Evolutionary conservation across 2,329 filamentous ascomycete species (phyloP), one percentile per base, ranked within the genome.

Genomic region (Oidium heveae): DNA sequence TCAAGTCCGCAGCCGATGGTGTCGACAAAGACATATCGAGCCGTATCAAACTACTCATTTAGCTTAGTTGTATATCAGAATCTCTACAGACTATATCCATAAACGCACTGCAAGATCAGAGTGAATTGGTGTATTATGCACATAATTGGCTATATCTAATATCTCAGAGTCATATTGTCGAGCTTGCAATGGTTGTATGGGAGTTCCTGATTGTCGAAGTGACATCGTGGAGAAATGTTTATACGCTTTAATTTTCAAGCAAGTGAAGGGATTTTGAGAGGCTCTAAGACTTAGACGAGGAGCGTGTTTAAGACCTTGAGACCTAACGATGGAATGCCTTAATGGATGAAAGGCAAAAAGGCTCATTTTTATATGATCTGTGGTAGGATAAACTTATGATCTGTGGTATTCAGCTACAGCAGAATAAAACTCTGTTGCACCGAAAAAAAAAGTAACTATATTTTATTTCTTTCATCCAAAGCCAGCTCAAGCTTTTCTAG

Each of bases 1-100:
- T 96, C 88, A 59, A 98, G 80, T 67, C 91, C 91, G 69, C 91
- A 98, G 65, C 91, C 91, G 51, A 98, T 77, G 55, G 91, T 96
- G 69, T 98, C 91, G 66, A 96, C 79, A 69, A 98, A 87, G 62
- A 96, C 88, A 73, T 87, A 89, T 71, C 91, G 83, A 59, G 91
- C 91, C 52, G 91, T 98, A 69, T 98, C 91, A 67, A 84, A 93
- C 85, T 91, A 61, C 58, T 34, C 20, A 52, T 13, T 41, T 57
- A 61, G 55, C 63, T 60, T 46, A 53, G 55, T 56, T 50, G 50
- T 53, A 22, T 55, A n/a, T 55, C 28, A 20, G 32, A 24, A 50
- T 55, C n/a, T 2, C 52, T 15, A 37, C 41, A 32, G 52, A 43
- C 39, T 20, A 15, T 43, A 9, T 22, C 15, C 43, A 22, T 34